Percentiles rank a stretch among this genome's conserved stretches.
Conservation (phyloP, 2,329 filamentous ascomycete species). For the Berkeleyomyces rouxiae region DNA sequence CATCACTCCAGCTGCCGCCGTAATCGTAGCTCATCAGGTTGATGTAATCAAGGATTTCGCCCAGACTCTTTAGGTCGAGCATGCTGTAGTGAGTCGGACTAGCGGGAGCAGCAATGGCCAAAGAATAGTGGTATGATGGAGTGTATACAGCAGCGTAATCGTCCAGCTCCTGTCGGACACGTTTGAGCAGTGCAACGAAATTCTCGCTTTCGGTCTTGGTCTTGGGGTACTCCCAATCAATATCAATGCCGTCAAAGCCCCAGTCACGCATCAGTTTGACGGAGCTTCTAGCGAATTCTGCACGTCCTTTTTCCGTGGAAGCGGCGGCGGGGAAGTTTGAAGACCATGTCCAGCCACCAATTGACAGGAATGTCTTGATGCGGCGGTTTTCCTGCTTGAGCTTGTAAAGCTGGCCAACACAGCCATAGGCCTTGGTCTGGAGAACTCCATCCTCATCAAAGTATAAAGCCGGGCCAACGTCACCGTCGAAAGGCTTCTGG, state of each 20-base stretch:
- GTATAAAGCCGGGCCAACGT: not conserved
- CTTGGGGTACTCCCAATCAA: constrained; percentile 26
- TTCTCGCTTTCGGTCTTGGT: constrained; percentile 25
- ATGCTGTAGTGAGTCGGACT: constrained; percentile 31
- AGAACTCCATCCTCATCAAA: constrained; percentile 39
- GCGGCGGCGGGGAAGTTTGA: constrained; percentile 54
- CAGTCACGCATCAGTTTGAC: constrained; percentile 56
- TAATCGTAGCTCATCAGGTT: constrained; percentile 62
- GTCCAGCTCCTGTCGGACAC: constrained; percentile 31
- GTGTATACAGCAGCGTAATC: constrained; percentile 29
- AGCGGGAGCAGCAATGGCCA: constrained; percentile 37
- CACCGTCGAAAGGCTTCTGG: constrained; percentile 50
- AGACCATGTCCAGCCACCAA: constrained; percentile 78
- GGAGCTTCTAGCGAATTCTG: constrained; percentile 51
- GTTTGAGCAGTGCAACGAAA: constrained; percentile 28
- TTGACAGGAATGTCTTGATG: constrained; percentile 60
- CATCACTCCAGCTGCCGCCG: constrained; percentile 48
- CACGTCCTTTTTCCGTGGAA: constrained; percentile 42
- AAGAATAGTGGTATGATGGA: constrained; percentile 32
- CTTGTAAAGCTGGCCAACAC: constrained; percentile 61
- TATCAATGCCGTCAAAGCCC: constrained; percentile 39
- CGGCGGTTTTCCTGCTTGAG: constrained; percentile 67
- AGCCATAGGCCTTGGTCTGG: constrained; percentile 64
- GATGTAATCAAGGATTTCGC: constrained; percentile 33
- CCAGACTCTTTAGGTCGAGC: constrained; percentile 30